Conservation (phyloP, 768 basidiomycete species). For the Suillus bovinus region DNA sequence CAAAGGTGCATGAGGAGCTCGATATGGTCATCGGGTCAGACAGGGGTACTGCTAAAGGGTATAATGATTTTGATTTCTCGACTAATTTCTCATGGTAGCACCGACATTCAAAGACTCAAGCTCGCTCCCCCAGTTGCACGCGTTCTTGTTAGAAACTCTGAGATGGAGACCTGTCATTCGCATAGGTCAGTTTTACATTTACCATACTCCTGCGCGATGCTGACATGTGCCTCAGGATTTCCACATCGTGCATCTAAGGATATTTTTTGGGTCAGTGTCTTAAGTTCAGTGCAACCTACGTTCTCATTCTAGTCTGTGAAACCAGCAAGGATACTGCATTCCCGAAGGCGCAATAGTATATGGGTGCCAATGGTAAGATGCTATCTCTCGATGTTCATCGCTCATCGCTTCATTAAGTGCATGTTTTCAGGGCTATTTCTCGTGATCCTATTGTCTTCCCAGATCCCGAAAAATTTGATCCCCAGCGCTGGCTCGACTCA, state of each 20-base stretch:
- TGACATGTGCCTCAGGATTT: not conserved
- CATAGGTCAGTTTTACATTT: not conserved
- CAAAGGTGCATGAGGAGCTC: not conserved
- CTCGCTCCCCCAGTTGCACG: not conserved
- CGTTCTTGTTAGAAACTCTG: not conserved
- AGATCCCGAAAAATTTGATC: constrained; percentile 53
- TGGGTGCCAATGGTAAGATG: not conserved
- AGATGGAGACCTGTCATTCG: constrained; percentile 1
- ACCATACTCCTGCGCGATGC: not conserved
- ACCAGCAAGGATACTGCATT: not conserved
- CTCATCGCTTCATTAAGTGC: not conserved
- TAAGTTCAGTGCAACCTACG: not conserved
- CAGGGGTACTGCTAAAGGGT: not conserved
- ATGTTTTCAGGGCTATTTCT: not conserved
- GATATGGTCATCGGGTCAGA: not conserved
- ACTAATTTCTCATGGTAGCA: not conserved
- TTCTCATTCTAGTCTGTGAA: not conserved
- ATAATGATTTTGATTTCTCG: not conserved
- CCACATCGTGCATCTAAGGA: not conserved
- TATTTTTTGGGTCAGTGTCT: not conserved
- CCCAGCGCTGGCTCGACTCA: constrained; percentile 51
- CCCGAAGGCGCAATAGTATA: not conserved
- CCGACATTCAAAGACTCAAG: not conserved
- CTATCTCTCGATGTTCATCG: not conserved
- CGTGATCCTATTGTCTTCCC: constrained; percentile 40